Percentiles rank a stretch among this genome's conserved stretches.
Evolutionary conservation across 2,329 filamentous ascomycete species (phyloP).

Genomic region (Penicillium sp.): DNA sequence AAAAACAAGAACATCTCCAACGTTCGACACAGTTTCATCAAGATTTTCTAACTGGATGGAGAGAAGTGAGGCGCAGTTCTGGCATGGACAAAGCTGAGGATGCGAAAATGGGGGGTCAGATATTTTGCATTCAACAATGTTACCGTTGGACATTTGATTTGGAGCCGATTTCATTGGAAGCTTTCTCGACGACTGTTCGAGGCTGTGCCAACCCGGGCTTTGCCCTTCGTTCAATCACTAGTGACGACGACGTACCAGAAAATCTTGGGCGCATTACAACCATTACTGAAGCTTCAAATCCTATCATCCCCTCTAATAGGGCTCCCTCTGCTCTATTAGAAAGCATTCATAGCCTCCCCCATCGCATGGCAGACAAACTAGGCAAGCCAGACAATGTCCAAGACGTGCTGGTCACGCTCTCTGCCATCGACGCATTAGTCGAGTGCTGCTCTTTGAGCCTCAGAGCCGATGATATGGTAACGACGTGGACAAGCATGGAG

Average conservation of each 20-base stretch:
- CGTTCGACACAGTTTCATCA: background rate
- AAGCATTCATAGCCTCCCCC: background rate
- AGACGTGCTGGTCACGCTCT: conserved; percentile 4
- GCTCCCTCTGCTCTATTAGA: background rate
- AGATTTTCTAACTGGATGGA: conserved; percentile 1
- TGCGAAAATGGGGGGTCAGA: background rate
- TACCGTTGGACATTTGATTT: background rate
- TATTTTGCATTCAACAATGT: conserved; percentile 3
- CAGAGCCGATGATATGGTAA: background rate
- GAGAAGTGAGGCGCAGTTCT: background rate
- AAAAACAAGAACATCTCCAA: background rate
- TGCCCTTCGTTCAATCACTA: too few relatives aligned
- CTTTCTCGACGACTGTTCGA: background rate
- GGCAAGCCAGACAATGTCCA: background rate
- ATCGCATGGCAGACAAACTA: conserved; percentile 8
- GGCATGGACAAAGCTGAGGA: background rate
- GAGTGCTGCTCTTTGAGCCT: background rate
- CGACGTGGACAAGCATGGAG: background rate
- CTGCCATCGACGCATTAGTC: background rate
- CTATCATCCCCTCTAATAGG: background rate
- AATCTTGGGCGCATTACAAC: too few relatives aligned
- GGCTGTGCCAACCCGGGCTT: background rate
- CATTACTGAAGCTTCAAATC: background rate
- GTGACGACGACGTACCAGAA: too few relatives aligned
- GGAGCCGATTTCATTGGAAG: background rate